A percentile compares a stretch with the other conserved stretches of the same genome.
Conservation (phyloP, 371 early-diverging fungal species). For the Fennellomyces sp. region DNA sequence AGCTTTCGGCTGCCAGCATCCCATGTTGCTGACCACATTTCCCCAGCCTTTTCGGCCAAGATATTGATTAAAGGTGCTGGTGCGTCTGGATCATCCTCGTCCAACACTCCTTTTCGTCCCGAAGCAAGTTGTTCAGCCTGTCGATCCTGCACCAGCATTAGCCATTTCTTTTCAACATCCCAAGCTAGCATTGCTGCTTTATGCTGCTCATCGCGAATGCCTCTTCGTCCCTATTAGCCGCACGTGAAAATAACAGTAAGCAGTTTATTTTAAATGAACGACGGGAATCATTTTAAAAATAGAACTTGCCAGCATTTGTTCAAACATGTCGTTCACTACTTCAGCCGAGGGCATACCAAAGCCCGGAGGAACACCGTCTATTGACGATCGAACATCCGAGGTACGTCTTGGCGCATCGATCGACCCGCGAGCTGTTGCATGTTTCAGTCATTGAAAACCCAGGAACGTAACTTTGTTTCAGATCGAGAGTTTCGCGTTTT, state of each 20-base stretch:
- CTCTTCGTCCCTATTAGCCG: conserved; percentile 26
- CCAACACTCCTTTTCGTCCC: conserved; percentile 13
- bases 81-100: conserved; percentile 18
- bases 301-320: conserved; percentile 48
- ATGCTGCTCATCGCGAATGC: conserved; percentile 33
- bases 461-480: background rate
- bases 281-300: background rate
- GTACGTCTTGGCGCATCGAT: conserved; percentile 1
- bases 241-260: background rate
- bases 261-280: background rate
- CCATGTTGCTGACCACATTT: conserved; percentile 44
- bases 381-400: conserved; percentile 15
- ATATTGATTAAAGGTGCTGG: conserved; percentile 40
- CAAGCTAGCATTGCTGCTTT: conserved; percentile 30
- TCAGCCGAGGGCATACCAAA: conserved; percentile 35
- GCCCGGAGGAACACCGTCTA: conserved; percentile 15
- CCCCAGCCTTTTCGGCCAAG: conserved; percentile 47
- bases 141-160: conserved; percentile 46
- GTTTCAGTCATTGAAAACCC: background rate
- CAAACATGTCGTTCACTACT: conserved; percentile 42
- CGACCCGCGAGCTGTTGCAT: background rate
- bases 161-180: conserved; percentile 46
- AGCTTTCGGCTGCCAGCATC: conserved; percentile 44
- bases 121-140: conserved; percentile 39
- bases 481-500: background rate